Conservation (phyloP, 169 alveolate genomes). For the Plasmodium fragile region DNA sequence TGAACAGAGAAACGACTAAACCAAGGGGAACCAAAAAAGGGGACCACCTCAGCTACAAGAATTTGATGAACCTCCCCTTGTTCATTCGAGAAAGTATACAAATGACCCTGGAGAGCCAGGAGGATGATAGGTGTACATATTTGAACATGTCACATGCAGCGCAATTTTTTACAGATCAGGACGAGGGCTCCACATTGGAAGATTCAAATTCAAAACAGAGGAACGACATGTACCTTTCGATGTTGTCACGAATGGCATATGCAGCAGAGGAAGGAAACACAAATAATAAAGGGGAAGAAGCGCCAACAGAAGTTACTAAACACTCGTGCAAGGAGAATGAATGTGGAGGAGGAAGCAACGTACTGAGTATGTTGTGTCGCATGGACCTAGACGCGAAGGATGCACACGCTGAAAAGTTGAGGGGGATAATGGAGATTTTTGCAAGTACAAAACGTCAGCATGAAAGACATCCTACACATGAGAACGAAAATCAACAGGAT, state of each 20-base stretch:
- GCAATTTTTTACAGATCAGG: neutral
- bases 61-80: constrained; percentile 29
- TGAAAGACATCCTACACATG: neutral
- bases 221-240: neutral
- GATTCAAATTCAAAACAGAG: neutral
- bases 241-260: neutral
- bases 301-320: neutral
- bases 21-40: neutral
- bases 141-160: neutral
- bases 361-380: neutral
- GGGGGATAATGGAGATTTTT: neutral
- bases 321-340: neutral
- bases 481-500: neutral
- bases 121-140: neutral
- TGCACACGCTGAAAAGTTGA: neutral
- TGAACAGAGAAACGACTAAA: neutral
- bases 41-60: constrained; percentile 17
- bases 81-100: constrained; percentile 34
- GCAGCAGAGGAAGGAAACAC: neutral
- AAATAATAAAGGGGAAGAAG: neutral
- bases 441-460: neutral
- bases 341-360: neutral
- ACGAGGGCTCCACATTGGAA: neutral
- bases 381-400: neutral
- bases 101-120: constrained; percentile 21